Base-by-base conservation (phyloP, 257 asterid species). In the Jaltomata sinuosa region DNA sequence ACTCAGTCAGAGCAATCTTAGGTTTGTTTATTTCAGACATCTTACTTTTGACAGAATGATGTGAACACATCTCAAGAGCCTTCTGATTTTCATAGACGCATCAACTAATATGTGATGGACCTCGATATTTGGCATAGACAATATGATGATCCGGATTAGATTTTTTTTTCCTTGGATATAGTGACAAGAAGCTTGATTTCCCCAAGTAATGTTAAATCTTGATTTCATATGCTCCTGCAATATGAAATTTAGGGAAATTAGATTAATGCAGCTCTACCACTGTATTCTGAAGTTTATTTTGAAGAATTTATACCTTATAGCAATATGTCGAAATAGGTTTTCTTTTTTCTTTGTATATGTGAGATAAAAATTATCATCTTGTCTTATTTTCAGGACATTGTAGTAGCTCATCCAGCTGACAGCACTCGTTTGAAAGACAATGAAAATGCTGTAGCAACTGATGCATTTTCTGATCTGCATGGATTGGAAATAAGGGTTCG, bases 401-500 rank as follows among this genome's bases (percentile, higher is more conserved):
- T 84, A 86, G 85, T 81, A 53, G 64, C 62, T 19, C 54, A 74
- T 57, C 83, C 80, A 64, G 65, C 31, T 54, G 68, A 22, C 3
- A 85, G 84, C 86, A 83, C 80, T 87, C 82, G 42, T 85, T 82
- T 15, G 45, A 87, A 79, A 6, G 87, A 84, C 69, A 85, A 85
- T 82, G 80, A 83, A 87, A 88, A 85, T 61, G 78, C 83, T 81
- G 59, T 12, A 47, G 32, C n/a, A 68, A 76, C 85, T 11, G 89
- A 83, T 85, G 78, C 87, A 54, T 64, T 88, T 53, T 84, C 91
- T 18, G 92, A 91, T 64, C 87, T 97, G 89, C 88, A 62, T 45
- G 92, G 89, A 87, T 81, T 94, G 77, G 88, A 91, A 72, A 82
- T 86, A 78, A 91, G 96, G 87, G 89, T 94, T 80, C 92, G 83